Conservation (phyloP, 371 early-diverging fungal species). For the Rhizopus arrhizus region DNA sequence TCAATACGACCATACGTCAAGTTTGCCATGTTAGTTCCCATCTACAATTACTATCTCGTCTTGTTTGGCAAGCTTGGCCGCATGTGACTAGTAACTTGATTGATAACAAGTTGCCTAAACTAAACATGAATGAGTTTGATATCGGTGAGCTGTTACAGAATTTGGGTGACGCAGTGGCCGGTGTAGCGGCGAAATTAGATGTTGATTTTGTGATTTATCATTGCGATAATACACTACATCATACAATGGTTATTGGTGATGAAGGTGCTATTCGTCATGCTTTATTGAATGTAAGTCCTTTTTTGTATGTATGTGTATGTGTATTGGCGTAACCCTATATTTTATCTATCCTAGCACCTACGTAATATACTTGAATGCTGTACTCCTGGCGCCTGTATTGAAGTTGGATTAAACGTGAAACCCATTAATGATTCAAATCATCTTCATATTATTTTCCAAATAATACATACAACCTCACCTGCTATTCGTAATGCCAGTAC, state of each 20-base stretch:
- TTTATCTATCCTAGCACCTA: slow-evolving; percentile 49
- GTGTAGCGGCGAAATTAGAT: slow-evolving; percentile 55
- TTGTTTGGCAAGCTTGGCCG: slow-evolving; percentile 13
- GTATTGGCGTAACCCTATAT: slow-evolving; percentile 27
- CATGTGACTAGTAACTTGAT: background rate
- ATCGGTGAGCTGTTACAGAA: slow-evolving; percentile 64
- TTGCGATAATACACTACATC: slow-evolving; percentile 55
- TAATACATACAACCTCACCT: slow-evolving; percentile 51
- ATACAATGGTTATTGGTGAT: slow-evolving; percentile 60
- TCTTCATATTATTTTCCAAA: slow-evolving; percentile 53
- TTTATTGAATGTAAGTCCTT: slow-evolving; percentile 53
- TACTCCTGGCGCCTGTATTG: slow-evolving; percentile 62
- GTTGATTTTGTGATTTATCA: slow-evolving; percentile 68
- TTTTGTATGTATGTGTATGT: background rate
- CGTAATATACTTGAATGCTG: slow-evolving; percentile 61
- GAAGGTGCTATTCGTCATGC: slow-evolving; percentile 61
- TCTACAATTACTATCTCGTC: slow-evolving; percentile 25
- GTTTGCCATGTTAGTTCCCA: slow-evolving; percentile 43
- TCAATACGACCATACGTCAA: slow-evolving; percentile 45
- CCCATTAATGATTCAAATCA: slow-evolving; percentile 25
- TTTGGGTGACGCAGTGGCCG: slow-evolving; percentile 67
- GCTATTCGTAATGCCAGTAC: slow-evolving; percentile 35
- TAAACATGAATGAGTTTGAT: slow-evolving; percentile 50
- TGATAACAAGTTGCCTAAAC: background rate
- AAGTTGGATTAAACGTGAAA: slow-evolving; percentile 54